These are phyloP conservation scores for Phytophthora sansomeana DNA, from an alignment of 352 stramenopile genomes.

Conservation along the genomic window DNA sequence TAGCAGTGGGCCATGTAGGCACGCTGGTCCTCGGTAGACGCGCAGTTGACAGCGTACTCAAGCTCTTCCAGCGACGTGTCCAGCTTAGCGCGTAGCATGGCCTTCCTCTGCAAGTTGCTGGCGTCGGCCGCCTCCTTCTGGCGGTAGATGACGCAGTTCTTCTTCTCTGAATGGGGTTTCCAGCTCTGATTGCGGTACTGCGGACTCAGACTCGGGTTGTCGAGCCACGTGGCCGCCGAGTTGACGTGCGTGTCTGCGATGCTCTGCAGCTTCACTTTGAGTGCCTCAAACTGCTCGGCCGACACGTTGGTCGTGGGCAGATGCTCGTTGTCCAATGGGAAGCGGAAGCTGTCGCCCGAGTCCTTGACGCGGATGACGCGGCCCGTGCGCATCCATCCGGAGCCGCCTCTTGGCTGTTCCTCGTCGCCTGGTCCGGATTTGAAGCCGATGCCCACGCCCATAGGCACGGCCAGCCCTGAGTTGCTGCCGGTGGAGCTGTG, in stretches of 20 bases:
- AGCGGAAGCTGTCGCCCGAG: slow-evolving; percentile 74
- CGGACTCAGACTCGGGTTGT: slow-evolving; percentile 70
- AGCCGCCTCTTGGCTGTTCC: slow-evolving; percentile 52
- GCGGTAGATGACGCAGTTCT: slow-evolving; percentile 77
- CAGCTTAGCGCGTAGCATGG: slow-evolving; percentile 69
- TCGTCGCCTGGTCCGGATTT: slow-evolving; percentile 33
- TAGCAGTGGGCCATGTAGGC: slow-evolving; percentile 71
- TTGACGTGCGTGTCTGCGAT: slow-evolving; percentile 56
- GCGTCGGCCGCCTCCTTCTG: slow-evolving; percentile 56
- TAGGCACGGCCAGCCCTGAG: slow-evolving; percentile 31
- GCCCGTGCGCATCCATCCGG: slow-evolving; percentile 72
- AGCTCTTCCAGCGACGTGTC: slow-evolving; percentile 79
- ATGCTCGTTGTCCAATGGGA: slow-evolving; percentile 71
- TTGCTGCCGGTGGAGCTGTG: slow-evolving; percentile 37
- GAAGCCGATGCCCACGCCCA: slow-evolving; percentile 38
- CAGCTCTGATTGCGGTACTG: slow-evolving; percentile 66
- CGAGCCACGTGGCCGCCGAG: slow-evolving; percentile 63
- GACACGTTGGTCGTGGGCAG: slow-evolving; percentile 53
- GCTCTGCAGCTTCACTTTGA: slow-evolving; percentile 41
- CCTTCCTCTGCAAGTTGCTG: slow-evolving; percentile 51
- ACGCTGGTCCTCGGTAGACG: slow-evolving; percentile 71
- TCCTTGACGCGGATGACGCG: slow-evolving; percentile 79
- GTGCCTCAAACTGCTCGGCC: slow-evolving; percentile 35
- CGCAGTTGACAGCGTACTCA: slow-evolving; percentile 66
- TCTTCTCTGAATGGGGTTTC: slow-evolving; percentile 77